These are phyloP conservation scores for Phytophthora vignae DNA, from an alignment of 352 stramenopile species.

Conservation along the genomic window DNA sequence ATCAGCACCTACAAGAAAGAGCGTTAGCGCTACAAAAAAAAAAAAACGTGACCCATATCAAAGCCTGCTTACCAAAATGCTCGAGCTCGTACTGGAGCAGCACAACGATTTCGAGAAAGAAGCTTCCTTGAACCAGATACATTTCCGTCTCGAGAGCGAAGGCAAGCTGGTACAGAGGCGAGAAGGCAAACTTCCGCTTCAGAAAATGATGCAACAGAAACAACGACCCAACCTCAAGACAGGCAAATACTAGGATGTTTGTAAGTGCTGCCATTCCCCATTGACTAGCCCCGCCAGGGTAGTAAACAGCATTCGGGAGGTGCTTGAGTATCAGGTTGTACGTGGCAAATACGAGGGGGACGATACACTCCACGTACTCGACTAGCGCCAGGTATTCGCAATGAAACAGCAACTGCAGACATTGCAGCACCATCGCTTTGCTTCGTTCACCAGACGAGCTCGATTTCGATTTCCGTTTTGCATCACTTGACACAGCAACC, in stretches of 20 bases:
- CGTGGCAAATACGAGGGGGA: conserved; percentile 36
- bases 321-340: conserved; percentile 42
- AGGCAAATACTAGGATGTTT: conserved; percentile 27
- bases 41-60: neutral
- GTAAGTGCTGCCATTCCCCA: conserved; percentile 5
- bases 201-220: conserved; percentile 32
- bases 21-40: neutral
- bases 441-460: neutral
- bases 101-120: neutral
- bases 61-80: conserved; percentile 15
- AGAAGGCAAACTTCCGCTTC: conserved; percentile 35
- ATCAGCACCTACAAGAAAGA: conserved; percentile 5
- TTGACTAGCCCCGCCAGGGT: conserved; percentile 8
- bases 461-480: neutral
- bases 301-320: conserved; percentile 48
- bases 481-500: neutral
- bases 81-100: conserved; percentile 27
- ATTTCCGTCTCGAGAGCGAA: conserved; percentile 47
- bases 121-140: neutral
- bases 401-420: conserved; percentile 41
- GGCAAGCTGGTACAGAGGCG: conserved; percentile 36
- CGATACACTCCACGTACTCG: conserved; percentile 49
- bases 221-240: conserved; percentile 42
- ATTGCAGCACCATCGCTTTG: conserved; percentile 18
- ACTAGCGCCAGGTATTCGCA: conserved; percentile 40